Conservation (phyloP, 805 yeast genomes). For the Teunomyces aglyptinius region DNA sequence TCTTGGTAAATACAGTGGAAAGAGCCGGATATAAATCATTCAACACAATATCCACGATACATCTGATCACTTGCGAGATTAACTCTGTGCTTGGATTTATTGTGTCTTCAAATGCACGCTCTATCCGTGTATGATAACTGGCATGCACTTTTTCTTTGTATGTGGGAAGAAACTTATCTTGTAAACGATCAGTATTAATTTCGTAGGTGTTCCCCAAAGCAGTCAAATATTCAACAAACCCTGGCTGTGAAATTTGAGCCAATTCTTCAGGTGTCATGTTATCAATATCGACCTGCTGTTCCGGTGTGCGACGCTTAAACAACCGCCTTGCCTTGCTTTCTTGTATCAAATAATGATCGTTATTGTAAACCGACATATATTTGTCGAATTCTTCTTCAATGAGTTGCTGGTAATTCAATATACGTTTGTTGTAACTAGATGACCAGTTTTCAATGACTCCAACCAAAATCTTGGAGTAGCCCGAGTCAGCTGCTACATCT, state of each 20-base stretch:
- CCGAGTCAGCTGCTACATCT: conserved; percentile 82
- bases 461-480: conserved; percentile 73
- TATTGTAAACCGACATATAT: conserved; percentile 42
- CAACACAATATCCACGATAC: conserved; percentile 64
- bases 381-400: conserved; percentile 46
- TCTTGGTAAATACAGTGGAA: conserved; percentile 58
- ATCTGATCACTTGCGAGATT: conserved; percentile 69
- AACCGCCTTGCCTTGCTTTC: conserved; percentile 46
- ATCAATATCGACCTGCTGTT: conserved; percentile 28
- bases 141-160: conserved; percentile 60
- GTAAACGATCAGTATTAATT: conserved; percentile 63
- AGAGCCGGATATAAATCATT: conserved; percentile 69
- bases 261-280: conserved; percentile 40
- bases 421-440: conserved; percentile 56
- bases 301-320: conserved; percentile 20
- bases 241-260: conserved; percentile 49
- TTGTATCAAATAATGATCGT: conserved; percentile 34
- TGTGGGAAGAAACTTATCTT: conserved; percentile 62
- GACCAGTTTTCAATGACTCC: conserved; percentile 78
- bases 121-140: conserved; percentile 32
- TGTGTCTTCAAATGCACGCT: conserved; percentile 38
- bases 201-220: conserved; percentile 89
- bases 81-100: conserved; percentile 73
- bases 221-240: conserved; percentile 73
- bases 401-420: conserved; percentile 56